These are phyloP conservation scores for Fusarium sambucinum DNA, from an alignment of 2,329 filamentous ascomycete genomes.

Conservation along the genomic window DNA sequence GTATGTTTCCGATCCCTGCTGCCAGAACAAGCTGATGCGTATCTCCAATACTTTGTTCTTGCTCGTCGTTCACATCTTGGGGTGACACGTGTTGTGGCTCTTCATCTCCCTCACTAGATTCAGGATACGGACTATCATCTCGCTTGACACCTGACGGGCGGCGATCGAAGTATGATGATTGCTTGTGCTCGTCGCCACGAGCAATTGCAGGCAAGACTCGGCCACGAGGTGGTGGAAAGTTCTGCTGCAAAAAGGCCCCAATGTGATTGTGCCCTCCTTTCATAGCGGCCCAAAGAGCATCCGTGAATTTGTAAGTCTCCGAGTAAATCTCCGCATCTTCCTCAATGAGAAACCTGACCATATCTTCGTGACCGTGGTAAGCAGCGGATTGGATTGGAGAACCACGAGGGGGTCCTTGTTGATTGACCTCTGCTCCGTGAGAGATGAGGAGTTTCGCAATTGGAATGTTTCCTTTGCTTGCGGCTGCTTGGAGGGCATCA, in stretches of 20 bases:
- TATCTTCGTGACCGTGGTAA: slow-evolving; percentile 2
- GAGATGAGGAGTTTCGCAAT: slow-evolving; percentile 9
- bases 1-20: too few relatives aligned
- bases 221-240: background rate
- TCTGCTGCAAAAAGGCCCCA: background rate
- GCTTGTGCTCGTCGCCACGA: background rate
- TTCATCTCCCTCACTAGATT: too few relatives aligned
- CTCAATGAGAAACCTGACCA: slow-evolving; percentile 5
- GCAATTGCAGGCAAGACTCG: background rate
- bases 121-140: too few relatives aligned
- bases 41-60: too few relatives aligned
- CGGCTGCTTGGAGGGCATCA: slow-evolving; percentile 11
- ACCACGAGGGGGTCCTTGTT: background rate
- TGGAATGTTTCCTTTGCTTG: background rate
- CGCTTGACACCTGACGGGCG: too few relatives aligned
- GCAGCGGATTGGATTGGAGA: slow-evolving; percentile 18
- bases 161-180: too few relatives aligned
- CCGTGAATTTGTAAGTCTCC: background rate
- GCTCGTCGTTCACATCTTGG: too few relatives aligned
- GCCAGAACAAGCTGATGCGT: too few relatives aligned
- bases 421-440: slow-evolving; percentile 1
- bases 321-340: background rate
- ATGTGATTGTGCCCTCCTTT: slow-evolving; percentile 20
- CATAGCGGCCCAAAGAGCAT: slow-evolving; percentile 18
- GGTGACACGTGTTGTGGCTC: too few relatives aligned